Evolutionary conservation across 2,329 filamentous ascomycete genomes (phyloP).

Genomic region (Didymella lethalis): DNA sequence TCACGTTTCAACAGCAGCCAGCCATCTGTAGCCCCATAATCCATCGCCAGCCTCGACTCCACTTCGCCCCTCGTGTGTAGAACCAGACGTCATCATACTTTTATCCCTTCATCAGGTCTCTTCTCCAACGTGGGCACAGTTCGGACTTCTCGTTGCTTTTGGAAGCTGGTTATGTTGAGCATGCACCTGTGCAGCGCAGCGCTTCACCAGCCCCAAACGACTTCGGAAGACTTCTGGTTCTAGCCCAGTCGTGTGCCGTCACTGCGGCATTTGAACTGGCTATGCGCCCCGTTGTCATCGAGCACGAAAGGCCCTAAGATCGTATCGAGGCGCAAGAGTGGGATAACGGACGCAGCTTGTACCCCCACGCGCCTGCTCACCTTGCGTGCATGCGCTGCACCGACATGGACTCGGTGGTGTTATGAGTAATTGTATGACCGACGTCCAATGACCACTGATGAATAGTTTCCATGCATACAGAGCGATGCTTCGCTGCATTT

Average conservation of each 20-base stretch:
- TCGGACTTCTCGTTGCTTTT: constrained; percentile 26
- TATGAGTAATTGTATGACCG: constrained; percentile 47
- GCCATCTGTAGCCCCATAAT: not conserved
- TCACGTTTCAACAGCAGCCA: constrained; percentile 12
- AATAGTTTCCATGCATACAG: constrained; percentile 5
- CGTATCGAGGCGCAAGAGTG: constrained; percentile 24
- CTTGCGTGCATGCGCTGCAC: constrained; percentile 27
- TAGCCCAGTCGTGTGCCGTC: constrained; percentile 17
- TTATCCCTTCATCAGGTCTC: constrained; percentile 9
- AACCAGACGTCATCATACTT: not conserved
- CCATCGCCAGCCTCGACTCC: not conserved
- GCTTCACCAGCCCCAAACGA: constrained; percentile 9
- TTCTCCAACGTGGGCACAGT: constrained; percentile 17
- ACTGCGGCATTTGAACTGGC: constrained; percentile 27
- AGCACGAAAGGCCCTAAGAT: constrained; percentile 22
- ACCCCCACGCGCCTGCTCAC: constrained; percentile 34
- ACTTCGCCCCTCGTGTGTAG: not conserved
- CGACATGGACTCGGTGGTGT: constrained; percentile 29
- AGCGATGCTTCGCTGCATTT: constrained; percentile 10
- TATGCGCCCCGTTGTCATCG: constrained; percentile 18
- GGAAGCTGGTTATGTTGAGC: constrained; percentile 21
- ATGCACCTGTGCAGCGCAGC: constrained; percentile 2
- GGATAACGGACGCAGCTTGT: constrained; percentile 27
- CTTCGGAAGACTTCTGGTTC: constrained; percentile 15
- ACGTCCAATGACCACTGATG: constrained; percentile 22